Conservation (phyloP, 345 rosid species). For the Brassica napus region Da-Ae NC_063437.1:3189501-3190000, state of each 20-base stretch:
- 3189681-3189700: conserved; percentile 15
- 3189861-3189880: conserved; percentile 20
- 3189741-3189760: conserved; percentile 66
- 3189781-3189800: conserved; percentile 80
- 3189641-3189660: conserved; percentile 48
- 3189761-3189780: conserved; percentile 58
- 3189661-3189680: conserved; percentile 1
- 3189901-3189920: background rate
- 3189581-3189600: conserved; percentile 51
- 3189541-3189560: no score
- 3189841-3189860: conserved; percentile 51
- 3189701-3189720: no score
- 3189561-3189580: conserved; percentile 15
- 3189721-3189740: conserved; percentile 4
- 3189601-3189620: conserved; percentile 55
- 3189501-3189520: no score
- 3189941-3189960: conserved; percentile 64
- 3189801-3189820: conserved; percentile 75
- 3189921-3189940: conserved; percentile 36
- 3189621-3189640: conserved; percentile 51
- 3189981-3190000: conserved; percentile 73
- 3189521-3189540: background rate
- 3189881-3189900: background rate
- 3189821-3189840: conserved; percentile 75
- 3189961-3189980: conserved; percentile 58